A percentile compares a stretch with the other conserved stretches of the same genome.
Evolutionary conservation across 2,329 filamentous ascomycete genomes (phyloP).

Genomic region (Aspergillus brasiliensis): DNA sequence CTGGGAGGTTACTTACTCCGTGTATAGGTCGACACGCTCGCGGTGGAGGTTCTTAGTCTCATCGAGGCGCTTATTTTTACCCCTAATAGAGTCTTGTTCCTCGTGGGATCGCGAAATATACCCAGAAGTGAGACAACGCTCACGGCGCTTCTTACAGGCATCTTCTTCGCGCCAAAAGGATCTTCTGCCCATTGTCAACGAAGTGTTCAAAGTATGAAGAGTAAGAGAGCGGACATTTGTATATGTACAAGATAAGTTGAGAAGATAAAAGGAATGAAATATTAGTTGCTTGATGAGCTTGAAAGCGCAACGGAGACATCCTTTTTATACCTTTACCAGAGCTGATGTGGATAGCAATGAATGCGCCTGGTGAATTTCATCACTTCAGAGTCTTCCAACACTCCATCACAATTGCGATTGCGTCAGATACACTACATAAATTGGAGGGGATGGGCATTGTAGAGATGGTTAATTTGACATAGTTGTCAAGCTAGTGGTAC

Average conservation of each 20-base stretch:
- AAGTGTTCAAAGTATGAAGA: slow-evolving; percentile 3
- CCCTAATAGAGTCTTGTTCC: no score
- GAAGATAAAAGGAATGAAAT: neutral
- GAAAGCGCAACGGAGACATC: neutral
- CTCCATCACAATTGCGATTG: slow-evolving; percentile 3
- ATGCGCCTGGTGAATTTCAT: neutral
- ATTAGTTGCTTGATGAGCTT: slow-evolving; percentile 4
- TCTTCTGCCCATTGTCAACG: slow-evolving; percentile 7
- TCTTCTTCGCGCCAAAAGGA: slow-evolving; percentile 1
- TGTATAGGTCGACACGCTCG: no score
- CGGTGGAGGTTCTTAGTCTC: no score
- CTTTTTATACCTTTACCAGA: neutral
- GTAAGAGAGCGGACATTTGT: neutral
- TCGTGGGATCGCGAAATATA: slow-evolving; percentile 7
- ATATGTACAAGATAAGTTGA: neutral
- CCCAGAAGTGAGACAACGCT: neutral
- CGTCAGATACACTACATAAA: neutral
- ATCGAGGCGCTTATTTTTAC: no score
- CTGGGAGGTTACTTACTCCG: no score
- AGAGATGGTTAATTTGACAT: slow-evolving; percentile 5
- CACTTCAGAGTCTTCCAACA: neutral
- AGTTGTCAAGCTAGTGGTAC: neutral
- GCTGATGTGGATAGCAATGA: neutral
- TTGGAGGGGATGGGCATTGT: neutral
- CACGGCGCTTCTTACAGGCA: neutral